Evolutionary conservation across 306 rosid species (phyloP).

Genomic region (Cucumis hystrix): DNA sequence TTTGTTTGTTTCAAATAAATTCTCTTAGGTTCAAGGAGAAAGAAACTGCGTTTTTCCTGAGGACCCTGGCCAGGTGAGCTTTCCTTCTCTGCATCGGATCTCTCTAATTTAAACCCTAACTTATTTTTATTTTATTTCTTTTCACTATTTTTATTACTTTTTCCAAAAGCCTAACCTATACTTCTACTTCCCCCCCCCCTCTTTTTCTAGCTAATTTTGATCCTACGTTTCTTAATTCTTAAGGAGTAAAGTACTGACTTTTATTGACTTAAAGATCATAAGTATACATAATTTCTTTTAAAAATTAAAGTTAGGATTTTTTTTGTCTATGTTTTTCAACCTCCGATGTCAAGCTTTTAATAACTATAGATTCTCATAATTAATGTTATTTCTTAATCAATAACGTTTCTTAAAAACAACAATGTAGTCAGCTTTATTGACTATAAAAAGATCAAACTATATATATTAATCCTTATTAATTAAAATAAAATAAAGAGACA

Average conservation of each 20-base stretch:
- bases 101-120: neutral
- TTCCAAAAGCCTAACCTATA: neutral
- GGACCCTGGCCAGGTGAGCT: conserved; percentile 94
- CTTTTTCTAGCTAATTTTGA: neutral
- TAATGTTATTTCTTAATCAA: neutral
- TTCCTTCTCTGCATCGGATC: neutral
- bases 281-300: too few species aligned
- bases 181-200: neutral
- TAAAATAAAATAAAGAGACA: too few species aligned
- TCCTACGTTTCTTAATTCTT: neutral
- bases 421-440: conserved; percentile 1
- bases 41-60: conserved; percentile 82
- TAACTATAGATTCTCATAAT: neutral
- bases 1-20: neutral
- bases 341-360: neutral
- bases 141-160: neutral
- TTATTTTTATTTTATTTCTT: neutral
- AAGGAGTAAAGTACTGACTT: conserved; percentile 1
- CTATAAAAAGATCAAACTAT: neutral
- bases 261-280: conserved; percentile 1
- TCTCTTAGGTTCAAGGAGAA: conserved; percentile 73
- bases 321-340: neutral
- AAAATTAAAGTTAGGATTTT: neutral
- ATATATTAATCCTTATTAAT: too few species aligned
- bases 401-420: conserved; percentile 1